These are phyloP conservation scores for Tetradesmus obliquus DNA, from an alignment of 139 green algal genomes.

Conservation along the genomic window DNA sequence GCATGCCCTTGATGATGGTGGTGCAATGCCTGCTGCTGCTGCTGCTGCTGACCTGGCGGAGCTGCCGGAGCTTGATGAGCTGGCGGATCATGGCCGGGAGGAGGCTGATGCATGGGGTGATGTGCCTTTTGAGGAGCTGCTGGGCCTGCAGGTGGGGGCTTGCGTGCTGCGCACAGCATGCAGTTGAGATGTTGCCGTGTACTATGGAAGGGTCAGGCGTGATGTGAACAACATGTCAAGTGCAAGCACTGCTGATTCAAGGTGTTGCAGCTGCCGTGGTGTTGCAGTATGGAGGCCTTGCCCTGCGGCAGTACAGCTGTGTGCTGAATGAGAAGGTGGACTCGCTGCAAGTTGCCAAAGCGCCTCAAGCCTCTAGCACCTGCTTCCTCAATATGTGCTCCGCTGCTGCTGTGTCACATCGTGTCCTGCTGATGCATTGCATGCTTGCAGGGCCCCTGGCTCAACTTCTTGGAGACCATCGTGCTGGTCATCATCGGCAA, in stretches of 20 bases:
- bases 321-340: no score
- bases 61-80: background rate
- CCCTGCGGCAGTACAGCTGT: no score
- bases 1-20: background rate
- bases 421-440: background rate
- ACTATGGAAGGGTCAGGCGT: no score
- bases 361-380: no score
- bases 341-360: no score
- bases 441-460: conserved; percentile 37
- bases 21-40: background rate
- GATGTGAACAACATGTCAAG: no score
- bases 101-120: conserved; percentile 52
- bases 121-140: conserved; percentile 71
- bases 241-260: no score
- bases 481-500: conserved; percentile 41
- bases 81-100: background rate
- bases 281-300: no score
- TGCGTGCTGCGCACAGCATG: background rate
- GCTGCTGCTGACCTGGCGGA: background rate
- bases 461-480: conserved; percentile 41
- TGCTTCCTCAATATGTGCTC: background rate
- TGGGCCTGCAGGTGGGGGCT: conserved; percentile 55
- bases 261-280: no score
- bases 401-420: background rate
- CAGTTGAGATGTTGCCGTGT: no score